Evolutionary conservation across 805 yeast species (phyloP), one percentile per base, ranked within the genome.

Genomic region (Candida sonorensis): DNA sequence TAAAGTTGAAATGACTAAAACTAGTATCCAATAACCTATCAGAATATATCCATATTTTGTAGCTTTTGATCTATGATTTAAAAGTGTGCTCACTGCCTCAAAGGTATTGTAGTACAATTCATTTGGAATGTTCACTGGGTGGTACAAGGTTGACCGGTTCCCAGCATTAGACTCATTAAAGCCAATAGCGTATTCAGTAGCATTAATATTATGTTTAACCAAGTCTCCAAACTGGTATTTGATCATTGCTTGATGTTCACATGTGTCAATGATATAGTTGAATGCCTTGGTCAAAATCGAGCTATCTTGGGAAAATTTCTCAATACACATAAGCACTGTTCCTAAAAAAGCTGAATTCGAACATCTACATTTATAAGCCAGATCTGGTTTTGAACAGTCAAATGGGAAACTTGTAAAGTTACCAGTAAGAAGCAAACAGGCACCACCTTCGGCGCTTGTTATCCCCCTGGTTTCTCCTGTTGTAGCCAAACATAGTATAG

Each of bases 291-390:
- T 51, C 6, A 57, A 34, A 11, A 46, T 45, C 3, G 48, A 38
- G 12, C 50, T 49, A 36, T 53, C 54, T 10, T 28, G 26, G 18
- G 63, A 39, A 36, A 45, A 40, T 5, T 42, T 38, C 21, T 59
- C 62, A 18, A 62, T 52, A 37, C 68, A 62, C 16, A 50, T 34
- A 10, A 61, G 39, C 3, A 59, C 53, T 1, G 67, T 58, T 5
- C 63, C 62, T 24, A 62, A 30, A 35, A 59, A 62, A 6, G 56
- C 41, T 2, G 48, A 46, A 40, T 58, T 48, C 10, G 42, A 32
- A 31, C 68, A 62, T 9, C 66, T 50, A 29, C 65, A 59, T 13
- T 42, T 45, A 34, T 53, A 57, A 12, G 56, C 53, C 15, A 61
- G 37, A 36, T 62, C 67, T 1, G 54, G 54, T 14, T 42, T 31